phyloP scores from a whole-genome alignment of 495 filamentous ascomycete species.

The Sphaerosporella brunnea region DNA sequence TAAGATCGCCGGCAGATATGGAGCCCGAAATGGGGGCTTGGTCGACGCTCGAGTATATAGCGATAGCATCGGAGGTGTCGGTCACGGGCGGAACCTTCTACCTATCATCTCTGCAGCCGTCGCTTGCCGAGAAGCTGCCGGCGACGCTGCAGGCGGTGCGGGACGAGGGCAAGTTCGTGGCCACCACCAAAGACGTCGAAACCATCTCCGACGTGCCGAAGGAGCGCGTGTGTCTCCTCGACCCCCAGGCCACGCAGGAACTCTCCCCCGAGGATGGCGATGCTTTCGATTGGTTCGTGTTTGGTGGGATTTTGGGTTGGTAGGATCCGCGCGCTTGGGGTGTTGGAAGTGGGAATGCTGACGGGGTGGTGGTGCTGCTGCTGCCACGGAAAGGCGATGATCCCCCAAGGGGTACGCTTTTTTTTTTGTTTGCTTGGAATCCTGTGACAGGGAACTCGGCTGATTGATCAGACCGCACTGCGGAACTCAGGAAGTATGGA shows the following conservation, averaged over 20 bases:
- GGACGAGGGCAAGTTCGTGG: constrained; percentile 37
- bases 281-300: constrained; percentile 75
- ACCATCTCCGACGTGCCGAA: constrained; percentile 49
- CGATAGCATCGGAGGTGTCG: constrained; percentile 66
- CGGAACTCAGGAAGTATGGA: constrained; percentile 80
- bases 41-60: constrained; percentile 78
- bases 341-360: constrained; percentile 1
- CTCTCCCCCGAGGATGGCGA: constrained; percentile 67
- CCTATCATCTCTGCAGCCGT: constrained; percentile 60
- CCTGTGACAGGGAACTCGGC: too few relatives aligned
- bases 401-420: constrained; percentile 68
- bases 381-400: constrained; percentile 52
- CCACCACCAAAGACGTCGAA: constrained; percentile 44
- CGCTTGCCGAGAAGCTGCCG: constrained; percentile 38
- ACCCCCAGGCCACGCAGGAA: constrained; percentile 65
- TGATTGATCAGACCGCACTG: constrained; percentile 95
- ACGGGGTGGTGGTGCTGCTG: constrained; percentile 9
- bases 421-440: neutral
- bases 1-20: constrained; percentile 8
- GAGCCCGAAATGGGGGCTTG: constrained; percentile 66
- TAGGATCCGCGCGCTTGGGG: constrained; percentile 10
- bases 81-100: constrained; percentile 51
- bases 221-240: constrained; percentile 57
- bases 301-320: constrained; percentile 87
- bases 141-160: constrained; percentile 44